A percentile compares a stretch with the other conserved stretches of the same genome.
Conservation (phyloP, 2,329 filamentous ascomycete species). For the Sclerotinia minor region DNA sequence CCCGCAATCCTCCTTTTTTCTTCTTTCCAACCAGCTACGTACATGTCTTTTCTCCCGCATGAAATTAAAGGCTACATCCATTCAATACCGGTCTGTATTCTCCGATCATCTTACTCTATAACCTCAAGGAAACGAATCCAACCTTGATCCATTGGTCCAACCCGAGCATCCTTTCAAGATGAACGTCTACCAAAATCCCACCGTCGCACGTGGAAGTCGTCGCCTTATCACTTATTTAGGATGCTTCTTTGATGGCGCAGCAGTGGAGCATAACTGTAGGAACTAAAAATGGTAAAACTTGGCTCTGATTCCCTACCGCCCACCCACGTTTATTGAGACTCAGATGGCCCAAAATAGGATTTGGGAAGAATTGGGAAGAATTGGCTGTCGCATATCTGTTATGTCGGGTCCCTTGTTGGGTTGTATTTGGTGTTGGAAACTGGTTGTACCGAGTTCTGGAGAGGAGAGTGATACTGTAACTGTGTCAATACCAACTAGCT, state of each 20-base stretch:
- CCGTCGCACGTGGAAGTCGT: constrained; percentile 13
- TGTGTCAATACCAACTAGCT: background rate
- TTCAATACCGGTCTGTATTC: constrained; percentile 20
- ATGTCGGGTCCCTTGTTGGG: constrained; percentile 17
- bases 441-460: background rate
- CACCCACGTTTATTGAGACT: background rate
- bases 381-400: background rate
- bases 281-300: constrained; percentile 11
- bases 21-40: background rate
- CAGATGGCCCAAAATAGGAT: constrained; percentile 10
- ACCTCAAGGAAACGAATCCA: constrained; percentile 9
- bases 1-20: background rate
- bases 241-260: constrained; percentile 15
- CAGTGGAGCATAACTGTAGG: constrained; percentile 2
- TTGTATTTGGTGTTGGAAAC: background rate
- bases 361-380: background rate
- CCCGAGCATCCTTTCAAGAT: constrained; percentile 11
- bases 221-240: background rate
- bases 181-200: constrained; percentile 1
- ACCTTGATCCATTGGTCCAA: background rate
- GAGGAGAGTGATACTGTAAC: background rate
- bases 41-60: constrained; percentile 12
- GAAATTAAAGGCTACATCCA: constrained; percentile 16
- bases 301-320: constrained; percentile 2
- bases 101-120: constrained; percentile 7